Base-by-base conservation (phyloP, 768 basidiomycete genomes). In the Pisolithus orientalis region DNA sequence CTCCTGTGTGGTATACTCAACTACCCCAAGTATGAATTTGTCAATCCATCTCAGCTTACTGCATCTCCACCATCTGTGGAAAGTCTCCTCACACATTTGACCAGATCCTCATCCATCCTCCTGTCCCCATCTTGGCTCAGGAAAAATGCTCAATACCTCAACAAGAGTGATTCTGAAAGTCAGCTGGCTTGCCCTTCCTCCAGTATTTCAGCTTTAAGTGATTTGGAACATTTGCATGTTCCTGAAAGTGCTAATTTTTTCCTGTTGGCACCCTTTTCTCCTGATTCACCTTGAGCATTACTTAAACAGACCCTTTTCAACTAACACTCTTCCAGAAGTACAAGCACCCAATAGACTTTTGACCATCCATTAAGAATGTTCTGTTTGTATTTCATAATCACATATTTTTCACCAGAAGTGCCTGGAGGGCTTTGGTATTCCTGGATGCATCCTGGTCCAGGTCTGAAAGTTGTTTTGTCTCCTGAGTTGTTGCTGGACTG, bases 71-170 rank as follows among this genome's bases (percentile, higher is more conserved):
- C 73, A 10, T 64, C 70, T 6, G 61, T 67, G 39, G 58, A 65
- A 49, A 62, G 63, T 52, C 72, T 73, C 6, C 47, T 70, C 44
- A 49, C 73, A 40, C 59, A 70, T 52, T 75, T 73, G 40, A 59
- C 72, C 5, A 65, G 71, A 49, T 72, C 71, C 34, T 78, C 78
- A 4, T 69, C 72, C 52, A 57, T 68, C 9, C 76, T 70, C 28
- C 78, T 75, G 14, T 81, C 81, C 5, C 81, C 81, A 29, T 80
- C 80, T 54, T 83, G 80, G 81, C 65, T 82, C 13, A 76, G 75
- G 60, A 74, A 78, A 38, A 82, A 82, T 77, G 72, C 80, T 48
- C 65, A 61, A 51, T 63, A 65, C 49, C 53, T 73, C 53, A 73
- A 77, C 61, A 62, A 61, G 50, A 47, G n/a, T 47, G 42, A 39